Percentiles rank a stretch among this genome's conserved stretches.
These are phyloP conservation scores for Cyphellophora europaea DNA, from an alignment of 2,329 filamentous ascomycete species.

Conservation along the genomic window DNA sequence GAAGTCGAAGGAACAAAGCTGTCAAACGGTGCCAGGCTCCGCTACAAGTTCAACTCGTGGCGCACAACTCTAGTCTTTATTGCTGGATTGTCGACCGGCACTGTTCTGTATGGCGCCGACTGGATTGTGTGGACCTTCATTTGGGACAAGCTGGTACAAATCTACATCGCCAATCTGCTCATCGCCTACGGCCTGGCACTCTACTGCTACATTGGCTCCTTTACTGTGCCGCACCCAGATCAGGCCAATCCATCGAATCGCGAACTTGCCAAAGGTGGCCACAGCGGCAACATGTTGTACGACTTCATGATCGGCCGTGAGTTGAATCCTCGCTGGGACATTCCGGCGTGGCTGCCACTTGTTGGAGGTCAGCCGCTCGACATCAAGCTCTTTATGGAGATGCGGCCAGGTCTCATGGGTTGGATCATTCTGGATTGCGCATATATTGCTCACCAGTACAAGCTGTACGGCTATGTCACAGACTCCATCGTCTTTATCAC, in stretches of 20 bases:
- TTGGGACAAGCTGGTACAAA: constrained; percentile 78
- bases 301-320: constrained; percentile 97
- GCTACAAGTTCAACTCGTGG: constrained; percentile 77
- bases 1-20: constrained; percentile 63
- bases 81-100: constrained; percentile 63
- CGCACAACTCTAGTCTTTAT: constrained; percentile 65
- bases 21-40: constrained; percentile 60
- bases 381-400: constrained; percentile 81
- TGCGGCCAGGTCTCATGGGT: constrained; percentile 83
- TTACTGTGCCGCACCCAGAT: constrained; percentile 55
- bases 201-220: constrained; percentile 75
- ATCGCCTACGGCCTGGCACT: constrained; percentile 64
- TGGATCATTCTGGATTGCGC: constrained; percentile 81
- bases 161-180: constrained; percentile 73
- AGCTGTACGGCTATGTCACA: constrained; percentile 69
- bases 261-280: constrained; percentile 72
- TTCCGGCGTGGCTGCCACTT: constrained; percentile 51
- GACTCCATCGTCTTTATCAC: constrained; percentile 79
- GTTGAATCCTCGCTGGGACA: constrained; percentile 71
- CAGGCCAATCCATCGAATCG: constrained; percentile 62
- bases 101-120: constrained; percentile 64
- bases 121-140: constrained; percentile 91
- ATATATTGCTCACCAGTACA: constrained; percentile 81
- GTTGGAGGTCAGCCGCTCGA: constrained; percentile 67
- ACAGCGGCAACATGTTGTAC: constrained; percentile 77